Conservation (phyloP, 2,329 filamentous ascomycete genomes). For the Lachnellula suecica region DNA sequence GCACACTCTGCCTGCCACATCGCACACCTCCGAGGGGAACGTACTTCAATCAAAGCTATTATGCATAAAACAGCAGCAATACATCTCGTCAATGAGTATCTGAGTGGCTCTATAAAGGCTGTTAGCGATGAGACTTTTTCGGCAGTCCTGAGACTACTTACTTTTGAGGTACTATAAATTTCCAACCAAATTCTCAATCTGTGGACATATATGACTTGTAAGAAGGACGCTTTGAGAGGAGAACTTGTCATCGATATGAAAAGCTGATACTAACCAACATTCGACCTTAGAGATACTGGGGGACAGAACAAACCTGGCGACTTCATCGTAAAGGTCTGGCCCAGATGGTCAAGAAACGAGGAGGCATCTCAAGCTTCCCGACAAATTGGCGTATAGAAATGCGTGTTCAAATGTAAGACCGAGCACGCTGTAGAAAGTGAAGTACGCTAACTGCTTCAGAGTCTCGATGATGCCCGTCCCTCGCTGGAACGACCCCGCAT, state of each 20-base stretch:
- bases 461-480: conserved; percentile 31
- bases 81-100: conserved; percentile 35
- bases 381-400: conserved; percentile 30
- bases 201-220: neutral
- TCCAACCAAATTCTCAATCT: neutral
- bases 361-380: conserved; percentile 31
- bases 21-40: conserved; percentile 33
- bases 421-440: neutral
- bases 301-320: conserved; percentile 33
- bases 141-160: conserved; percentile 33
- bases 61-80: conserved; percentile 37
- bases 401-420: conserved; percentile 30
- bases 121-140: conserved; percentile 36
- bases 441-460: conserved; percentile 10
- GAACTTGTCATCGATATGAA: neutral
- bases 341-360: conserved; percentile 34
- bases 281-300: conserved; percentile 32
- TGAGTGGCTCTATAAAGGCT: conserved; percentile 29
- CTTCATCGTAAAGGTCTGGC: conserved; percentile 34
- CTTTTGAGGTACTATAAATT: conserved; percentile 31
- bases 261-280: neutral
- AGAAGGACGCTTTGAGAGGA: too few relatives aligned
- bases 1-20: conserved; percentile 41
- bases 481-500: conserved; percentile 21
- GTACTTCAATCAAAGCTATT: conserved; percentile 27